phyloP scores from a whole-genome alignment of 257 asterid genomes.

The Plantago major region DNA sequence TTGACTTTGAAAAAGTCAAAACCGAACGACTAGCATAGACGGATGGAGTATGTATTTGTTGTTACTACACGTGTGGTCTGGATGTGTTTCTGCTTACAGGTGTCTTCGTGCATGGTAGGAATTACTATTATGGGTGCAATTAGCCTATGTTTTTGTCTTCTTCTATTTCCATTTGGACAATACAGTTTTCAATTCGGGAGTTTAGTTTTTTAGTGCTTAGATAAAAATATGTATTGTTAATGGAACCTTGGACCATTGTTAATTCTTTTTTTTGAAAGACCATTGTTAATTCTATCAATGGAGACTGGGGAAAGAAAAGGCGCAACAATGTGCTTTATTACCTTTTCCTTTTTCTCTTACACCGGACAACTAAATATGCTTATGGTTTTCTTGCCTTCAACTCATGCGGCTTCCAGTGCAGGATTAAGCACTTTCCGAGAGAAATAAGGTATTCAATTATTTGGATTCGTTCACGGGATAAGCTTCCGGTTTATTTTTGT shows the following conservation, averaged over 20 bases:
- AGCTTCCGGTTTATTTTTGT: too few relatives aligned
- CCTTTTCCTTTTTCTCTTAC: not conserved
- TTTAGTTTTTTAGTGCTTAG: not conserved
- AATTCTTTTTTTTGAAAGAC: too few relatives aligned
- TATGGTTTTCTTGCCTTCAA: not conserved
- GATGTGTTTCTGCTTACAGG: slow-evolving; percentile 3
- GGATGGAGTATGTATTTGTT: not conserved
- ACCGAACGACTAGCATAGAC: too few relatives aligned
- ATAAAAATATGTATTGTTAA: not conserved
- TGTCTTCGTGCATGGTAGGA: slow-evolving; percentile 18
- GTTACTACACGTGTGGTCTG: slow-evolving; percentile 7
- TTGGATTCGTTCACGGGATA: too few relatives aligned
- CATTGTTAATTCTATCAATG: slow-evolving; percentile 1
- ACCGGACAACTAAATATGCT: not conserved
- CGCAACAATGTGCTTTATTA: not conserved
- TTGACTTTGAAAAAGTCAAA: too few relatives aligned
- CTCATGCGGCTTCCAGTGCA: too few relatives aligned
- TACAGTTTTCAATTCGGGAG: not conserved
- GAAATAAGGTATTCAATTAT: too few relatives aligned
- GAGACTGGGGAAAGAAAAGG: not conserved
- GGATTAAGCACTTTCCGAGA: too few relatives aligned
- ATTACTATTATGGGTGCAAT: not conserved
- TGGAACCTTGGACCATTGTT: slow-evolving; percentile 9
- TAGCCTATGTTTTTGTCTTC: not conserved
- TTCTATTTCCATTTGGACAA: not conserved